A percentile compares a stretch with the other conserved stretches of the same genome.
Conservation (phyloP, 1,284 basidiomycete species). For the Marasmius fiardii region DNA sequence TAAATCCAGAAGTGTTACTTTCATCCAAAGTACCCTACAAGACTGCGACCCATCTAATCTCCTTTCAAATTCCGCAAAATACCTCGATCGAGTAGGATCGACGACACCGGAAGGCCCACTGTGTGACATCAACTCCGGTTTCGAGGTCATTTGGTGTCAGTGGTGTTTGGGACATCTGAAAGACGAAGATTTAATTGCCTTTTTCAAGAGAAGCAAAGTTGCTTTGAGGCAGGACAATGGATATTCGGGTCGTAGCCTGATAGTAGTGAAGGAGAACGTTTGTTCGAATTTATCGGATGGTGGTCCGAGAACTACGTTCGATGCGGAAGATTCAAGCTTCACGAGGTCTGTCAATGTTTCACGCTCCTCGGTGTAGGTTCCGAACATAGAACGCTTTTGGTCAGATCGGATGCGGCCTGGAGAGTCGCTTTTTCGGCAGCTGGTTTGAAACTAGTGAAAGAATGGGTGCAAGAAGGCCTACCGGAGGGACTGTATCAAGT, state of each 20-base stretch:
- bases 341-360: conserved; percentile 53
- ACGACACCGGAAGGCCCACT: conserved; percentile 31
- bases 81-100: conserved; percentile 60
- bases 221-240: conserved; percentile 41
- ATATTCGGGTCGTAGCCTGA: conserved; percentile 47
- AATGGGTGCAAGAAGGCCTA: conserved; percentile 77
- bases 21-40: conserved; percentile 78
- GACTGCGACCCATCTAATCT: conserved; percentile 65
- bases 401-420: conserved; percentile 83
- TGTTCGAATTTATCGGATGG: conserved; percentile 60
- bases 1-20: conserved; percentile 72
- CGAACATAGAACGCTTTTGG: not conserved
- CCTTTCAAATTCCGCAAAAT: conserved; percentile 32
- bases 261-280: conserved; percentile 92
- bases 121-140: conserved; percentile 48
- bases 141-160: conserved; percentile 90
- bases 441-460: conserved; percentile 62
- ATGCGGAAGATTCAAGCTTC: conserved; percentile 84
- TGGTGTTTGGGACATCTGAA: conserved; percentile 92
- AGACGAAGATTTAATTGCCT: conserved; percentile 73
- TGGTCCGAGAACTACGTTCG: conserved; percentile 62
- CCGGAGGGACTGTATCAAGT: conserved; percentile 79
- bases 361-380: not conserved
- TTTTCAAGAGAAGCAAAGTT: conserved; percentile 61
- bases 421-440: conserved; percentile 69